Percentiles rank a stretch among this genome's conserved stretches.
phyloP scores from a whole-genome alignment of 2,329 filamentous ascomycete genomes.

The Paecilomyces sp. region DNA sequence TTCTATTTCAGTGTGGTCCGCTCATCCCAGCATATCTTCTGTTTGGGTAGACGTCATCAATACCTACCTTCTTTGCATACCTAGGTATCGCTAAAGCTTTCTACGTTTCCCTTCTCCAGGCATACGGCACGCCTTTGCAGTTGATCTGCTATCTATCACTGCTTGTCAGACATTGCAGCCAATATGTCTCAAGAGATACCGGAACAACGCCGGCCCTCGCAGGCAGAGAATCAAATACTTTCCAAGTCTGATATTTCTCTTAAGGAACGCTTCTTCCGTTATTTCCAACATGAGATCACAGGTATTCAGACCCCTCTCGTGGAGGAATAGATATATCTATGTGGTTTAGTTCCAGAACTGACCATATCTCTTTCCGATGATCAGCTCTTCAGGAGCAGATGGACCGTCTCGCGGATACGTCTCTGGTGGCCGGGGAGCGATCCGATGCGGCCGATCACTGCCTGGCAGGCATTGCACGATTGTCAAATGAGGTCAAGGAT shows the following conservation, averaged over 20 bases:
- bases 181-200: conserved; percentile 26
- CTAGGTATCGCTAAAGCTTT: neutral
- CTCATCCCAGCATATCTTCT: neutral
- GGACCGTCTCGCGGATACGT: conserved; percentile 55
- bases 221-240: conserved; percentile 24
- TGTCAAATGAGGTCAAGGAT: conserved; percentile 81
- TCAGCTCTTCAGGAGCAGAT: conserved; percentile 73
- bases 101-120: neutral
- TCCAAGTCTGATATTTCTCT: conserved; percentile 35
- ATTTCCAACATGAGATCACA: conserved; percentile 69
- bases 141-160: neutral
- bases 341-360: conserved; percentile 1
- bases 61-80: conserved; percentile 3
- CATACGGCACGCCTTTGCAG: neutral
- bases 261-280: conserved; percentile 76
- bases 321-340: neutral
- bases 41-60: conserved; percentile 9
- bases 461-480: conserved; percentile 67
- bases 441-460: conserved; percentile 75
- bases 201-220: conserved; percentile 20
- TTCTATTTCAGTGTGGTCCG: neutral
- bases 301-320: conserved; percentile 41
- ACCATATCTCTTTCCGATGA: neutral
- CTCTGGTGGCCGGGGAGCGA: conserved; percentile 63
- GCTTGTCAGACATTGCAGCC: neutral